Evolutionary conservation across 2,329 filamentous ascomycete genomes (phyloP), one percentile per base, ranked within the genome.

Genomic region (Fusarium sp.): DNA sequence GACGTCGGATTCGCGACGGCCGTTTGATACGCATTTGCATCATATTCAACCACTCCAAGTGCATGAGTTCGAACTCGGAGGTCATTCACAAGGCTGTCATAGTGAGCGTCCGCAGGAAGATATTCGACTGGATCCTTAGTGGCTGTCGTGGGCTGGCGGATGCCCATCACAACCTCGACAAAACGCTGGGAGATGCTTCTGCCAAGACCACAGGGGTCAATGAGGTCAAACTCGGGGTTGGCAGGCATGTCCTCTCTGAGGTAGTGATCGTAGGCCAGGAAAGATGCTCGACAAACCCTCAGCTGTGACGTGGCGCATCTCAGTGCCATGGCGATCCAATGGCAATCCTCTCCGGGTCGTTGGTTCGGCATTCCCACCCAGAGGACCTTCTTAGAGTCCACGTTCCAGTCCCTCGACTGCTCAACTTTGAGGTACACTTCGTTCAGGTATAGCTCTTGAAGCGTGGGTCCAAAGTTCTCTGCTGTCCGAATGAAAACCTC

Each of bases 351-450:
- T 4, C 67, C 66, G 0, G 82, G 82, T 0, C 78, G 77, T 34
- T 77, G 72, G 63, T 84, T 84, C 6, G 82, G 82, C 9, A 83
- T 51, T 13, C 83, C 83, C 50, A 84, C 74, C 83, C 83, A 85
- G 18, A 84, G 77, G 6, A 78, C 73, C 62, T 79, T 76, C 54
- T 74, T 74, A 2, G 74, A 73, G 57, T 79, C 76, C 14, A 75
- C 65, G 58, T 81, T 79, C 62, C 74, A 76, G 36, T 77, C 70
- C 40, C 67, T 58, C n/a, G 75, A 75, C 61, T 81, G 79, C 36
- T 79, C 75, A 7, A 76, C 78, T 73, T 83, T 83, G 46, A 84
- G 77, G 61, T 81, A 83, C 11, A 84, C 80, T 53, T 82, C 78
- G 62, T 81, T 82, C 1, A 85, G 76, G 65, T 81, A 83, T 29